Conservation (phyloP, 345 rosid genomes). For the Boechera divaricarpa region DNA sequence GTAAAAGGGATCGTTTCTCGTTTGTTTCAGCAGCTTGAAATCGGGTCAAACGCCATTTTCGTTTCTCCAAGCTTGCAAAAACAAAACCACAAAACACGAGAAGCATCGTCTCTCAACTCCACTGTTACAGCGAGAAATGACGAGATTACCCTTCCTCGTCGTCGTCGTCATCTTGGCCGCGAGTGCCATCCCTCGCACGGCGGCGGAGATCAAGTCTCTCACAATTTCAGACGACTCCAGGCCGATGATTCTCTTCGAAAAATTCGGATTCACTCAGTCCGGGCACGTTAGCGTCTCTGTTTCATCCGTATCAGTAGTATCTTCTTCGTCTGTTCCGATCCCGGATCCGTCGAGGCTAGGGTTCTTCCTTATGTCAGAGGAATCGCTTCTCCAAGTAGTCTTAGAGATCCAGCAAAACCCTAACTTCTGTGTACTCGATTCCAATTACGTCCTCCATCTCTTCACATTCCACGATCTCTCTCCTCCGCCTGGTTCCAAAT, state of each 20-base stretch:
- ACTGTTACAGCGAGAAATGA: constrained; percentile 31
- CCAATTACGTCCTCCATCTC: constrained; percentile 58
- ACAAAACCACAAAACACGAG: constrained; percentile 15
- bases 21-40: neutral
- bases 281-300: constrained; percentile 75
- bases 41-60: constrained; percentile 24
- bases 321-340: constrained; percentile 48
- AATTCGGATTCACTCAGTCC: constrained; percentile 83
- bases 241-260: constrained; percentile 92
- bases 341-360: constrained; percentile 73
- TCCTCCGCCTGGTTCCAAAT: constrained; percentile 68
- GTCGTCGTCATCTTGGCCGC: constrained; percentile 46
- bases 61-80: constrained; percentile 17
- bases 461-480: constrained; percentile 81
- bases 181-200: constrained; percentile 41
- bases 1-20: too few relatives aligned
- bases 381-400: constrained; percentile 78
- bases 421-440: constrained; percentile 82
- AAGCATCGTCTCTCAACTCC: constrained; percentile 27
- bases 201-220: constrained; percentile 76
- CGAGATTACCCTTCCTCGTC: constrained; percentile 32
- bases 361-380: constrained; percentile 92
- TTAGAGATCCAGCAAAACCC: constrained; percentile 81
- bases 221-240: constrained; percentile 66
- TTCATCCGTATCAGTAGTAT: constrained; percentile 64